These are phyloP conservation scores for Thalia dealbata DNA, from an alignment of 176 grass and related monocot species.

Conservation along the genomic window DNA sequence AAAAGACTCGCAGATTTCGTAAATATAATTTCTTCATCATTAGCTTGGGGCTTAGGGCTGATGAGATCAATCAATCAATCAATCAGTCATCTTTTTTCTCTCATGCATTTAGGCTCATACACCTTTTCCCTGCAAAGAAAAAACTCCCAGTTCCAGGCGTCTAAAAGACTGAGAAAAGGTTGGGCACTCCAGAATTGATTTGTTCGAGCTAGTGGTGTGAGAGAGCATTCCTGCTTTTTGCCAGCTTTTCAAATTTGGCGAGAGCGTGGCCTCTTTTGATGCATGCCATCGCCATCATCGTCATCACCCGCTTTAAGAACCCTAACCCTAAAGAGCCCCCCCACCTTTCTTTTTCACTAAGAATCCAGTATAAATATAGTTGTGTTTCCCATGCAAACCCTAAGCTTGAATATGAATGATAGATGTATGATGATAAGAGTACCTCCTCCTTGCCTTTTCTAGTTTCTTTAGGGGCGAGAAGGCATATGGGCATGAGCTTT, in stretches of 20 bases:
- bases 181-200: too few species aligned
- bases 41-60: constrained; percentile 9
- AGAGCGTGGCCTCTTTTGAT: not conserved
- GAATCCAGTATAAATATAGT: not conserved
- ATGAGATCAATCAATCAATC: too few species aligned
- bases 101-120: too few species aligned
- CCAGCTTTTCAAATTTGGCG: not conserved
- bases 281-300: not conserved
- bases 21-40: constrained; percentile 1
- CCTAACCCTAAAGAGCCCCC: not conserved
- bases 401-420: constrained; percentile 2
- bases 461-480: constrained; percentile 5
- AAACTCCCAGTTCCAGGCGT: not conserved
- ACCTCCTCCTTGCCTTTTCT: constrained; percentile 7
- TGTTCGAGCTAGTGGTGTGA: not conserved
- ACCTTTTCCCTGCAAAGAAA: not conserved
- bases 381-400: constrained; percentile 9
- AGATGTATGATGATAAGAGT: constrained; percentile 7
- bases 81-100: not conserved
- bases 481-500: not conserved
- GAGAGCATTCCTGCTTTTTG: not conserved
- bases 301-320: constrained; percentile 2
- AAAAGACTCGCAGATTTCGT: not conserved
- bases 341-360: not conserved
- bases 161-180: not conserved